Evolutionary conservation across 2,329 filamentous ascomycete species (phyloP).

Genomic region (Exophiala sideris): DNA sequence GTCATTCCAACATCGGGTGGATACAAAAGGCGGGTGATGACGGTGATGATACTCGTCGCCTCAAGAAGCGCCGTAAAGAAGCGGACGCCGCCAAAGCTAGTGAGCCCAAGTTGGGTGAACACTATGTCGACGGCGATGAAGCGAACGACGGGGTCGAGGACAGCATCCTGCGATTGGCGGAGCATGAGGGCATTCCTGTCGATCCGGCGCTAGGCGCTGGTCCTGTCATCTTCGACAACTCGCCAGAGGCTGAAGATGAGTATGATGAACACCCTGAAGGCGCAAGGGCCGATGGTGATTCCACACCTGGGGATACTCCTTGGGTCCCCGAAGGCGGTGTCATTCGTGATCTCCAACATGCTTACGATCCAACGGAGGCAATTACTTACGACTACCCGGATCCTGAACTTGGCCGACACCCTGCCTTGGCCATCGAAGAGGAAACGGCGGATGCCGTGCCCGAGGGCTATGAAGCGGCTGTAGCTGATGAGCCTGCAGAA

Average conservation of each 20-base stretch:
- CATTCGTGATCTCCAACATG: conserved; percentile 31
- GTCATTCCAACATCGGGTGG: conserved; percentile 83
- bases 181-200: conserved; percentile 38
- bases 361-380: conserved; percentile 33
- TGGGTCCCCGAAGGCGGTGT: conserved; percentile 31
- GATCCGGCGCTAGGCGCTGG: conserved; percentile 38
- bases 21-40: conserved; percentile 59
- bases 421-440: conserved; percentile 15
- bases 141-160: conserved; percentile 14
- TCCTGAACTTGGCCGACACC: conserved; percentile 17
- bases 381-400: conserved; percentile 37
- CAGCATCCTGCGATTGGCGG: conserved; percentile 22
- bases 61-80: conserved; percentile 51
- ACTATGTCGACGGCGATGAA: conserved; percentile 42
- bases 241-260: conserved; percentile 25
- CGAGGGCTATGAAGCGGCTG: conserved; percentile 14
- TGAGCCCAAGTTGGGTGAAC: conserved; percentile 45
- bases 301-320: conserved; percentile 6
- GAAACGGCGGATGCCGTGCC: conserved; percentile 5
- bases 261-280: conserved; percentile 29
- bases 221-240: not conserved
- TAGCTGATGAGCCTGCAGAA: conserved; percentile 12
- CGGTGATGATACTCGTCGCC: conserved; percentile 43
- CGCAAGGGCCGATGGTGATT: conserved; percentile 5
- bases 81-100: conserved; percentile 51